Percentiles rank a stretch among this genome's conserved stretches.
Evolutionary conservation across 139 green algal species (phyloP).

Genomic region (Yamagishiella unicocca): DNA sequence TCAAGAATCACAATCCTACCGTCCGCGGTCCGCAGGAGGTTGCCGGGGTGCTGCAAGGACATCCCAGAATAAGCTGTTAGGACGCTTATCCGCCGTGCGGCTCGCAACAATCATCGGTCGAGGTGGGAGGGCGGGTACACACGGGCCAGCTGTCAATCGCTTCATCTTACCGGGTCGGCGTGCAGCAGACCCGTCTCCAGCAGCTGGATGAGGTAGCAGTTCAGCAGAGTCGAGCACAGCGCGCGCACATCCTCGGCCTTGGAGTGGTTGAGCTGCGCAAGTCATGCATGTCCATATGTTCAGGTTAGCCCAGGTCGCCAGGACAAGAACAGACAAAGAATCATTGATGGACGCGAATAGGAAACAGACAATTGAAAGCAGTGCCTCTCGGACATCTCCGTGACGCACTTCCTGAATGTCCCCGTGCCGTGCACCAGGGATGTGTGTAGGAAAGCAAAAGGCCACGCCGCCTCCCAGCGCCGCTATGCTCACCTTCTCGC

Average conservation of each 20-base stretch:
- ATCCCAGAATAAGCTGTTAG: too few species aligned
- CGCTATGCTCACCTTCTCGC: slow-evolving; percentile 68
- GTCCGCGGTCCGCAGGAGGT: slow-evolving; percentile 89
- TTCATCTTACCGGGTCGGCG: slow-evolving; percentile 67
- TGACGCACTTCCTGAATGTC: too few species aligned
- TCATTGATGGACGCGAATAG: too few species aligned
- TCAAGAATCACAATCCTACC: slow-evolving; percentile 93
- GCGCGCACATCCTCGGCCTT: slow-evolving; percentile 59
- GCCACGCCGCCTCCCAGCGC: not conserved
- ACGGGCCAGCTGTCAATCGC: not conserved
- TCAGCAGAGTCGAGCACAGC: slow-evolving; percentile 70
- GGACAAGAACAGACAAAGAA: too few species aligned
- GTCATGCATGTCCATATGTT: too few species aligned
- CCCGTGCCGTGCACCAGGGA: too few species aligned
- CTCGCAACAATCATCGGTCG: too few species aligned
- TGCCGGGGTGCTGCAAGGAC: slow-evolving; percentile 82
- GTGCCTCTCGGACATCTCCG: too few species aligned
- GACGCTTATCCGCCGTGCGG: too few species aligned
- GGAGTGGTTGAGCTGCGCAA: slow-evolving; percentile 39
- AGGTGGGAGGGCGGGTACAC: too few species aligned
- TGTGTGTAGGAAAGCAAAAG: slow-evolving; percentile 4
- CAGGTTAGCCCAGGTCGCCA: too few species aligned
- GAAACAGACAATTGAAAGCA: too few species aligned
- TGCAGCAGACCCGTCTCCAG: slow-evolving; percentile 83
- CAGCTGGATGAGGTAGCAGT: slow-evolving; percentile 84